Percentiles rank a stretch among this genome's conserved stretches.
These are phyloP conservation scores for Backusella westeae DNA, from an alignment of 192 early-diverging fungal species.

Conservation along the genomic window DNA sequence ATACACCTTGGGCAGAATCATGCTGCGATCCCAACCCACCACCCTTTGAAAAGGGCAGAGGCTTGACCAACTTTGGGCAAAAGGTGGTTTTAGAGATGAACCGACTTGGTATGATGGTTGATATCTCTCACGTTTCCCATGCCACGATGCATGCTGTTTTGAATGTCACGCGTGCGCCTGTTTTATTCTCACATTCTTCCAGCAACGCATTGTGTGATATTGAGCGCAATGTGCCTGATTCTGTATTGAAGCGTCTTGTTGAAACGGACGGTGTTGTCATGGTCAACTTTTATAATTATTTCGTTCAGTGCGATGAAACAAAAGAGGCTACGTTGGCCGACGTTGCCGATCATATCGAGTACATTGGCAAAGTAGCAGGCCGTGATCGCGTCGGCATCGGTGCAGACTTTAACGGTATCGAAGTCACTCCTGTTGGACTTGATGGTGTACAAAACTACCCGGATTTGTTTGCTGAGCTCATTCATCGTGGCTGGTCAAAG, in stretches of 20 bases:
- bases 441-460: conserved; percentile 52
- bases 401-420: conserved; percentile 63
- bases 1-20: conserved; percentile 56
- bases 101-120: conserved; percentile 69
- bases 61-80: conserved; percentile 55
- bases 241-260: conserved; percentile 39
- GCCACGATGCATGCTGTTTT: conserved; percentile 58
- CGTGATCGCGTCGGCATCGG: conserved; percentile 58
- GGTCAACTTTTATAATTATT: conserved; percentile 58
- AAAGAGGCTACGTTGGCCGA: conserved; percentile 32
- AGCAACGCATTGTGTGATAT: conserved; percentile 49
- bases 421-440: conserved; percentile 43
- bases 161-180: conserved; percentile 48
- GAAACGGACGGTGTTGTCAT: conserved; percentile 60
- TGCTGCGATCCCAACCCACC: conserved; percentile 47
- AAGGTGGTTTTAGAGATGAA: conserved; percentile 66
- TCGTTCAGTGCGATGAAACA: conserved; percentile 38
- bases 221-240: conserved; percentile 62
- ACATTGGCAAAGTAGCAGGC: conserved; percentile 53
- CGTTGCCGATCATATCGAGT: conserved; percentile 59
- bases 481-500: conserved; percentile 37
- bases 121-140: conserved; percentile 62
- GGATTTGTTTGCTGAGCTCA: conserved; percentile 33
- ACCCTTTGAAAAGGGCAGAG: conserved; percentile 37
- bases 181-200: conserved; percentile 62